These are phyloP conservation scores for Phoma sp. DNA, from an alignment of 2,329 filamentous ascomycete species.

Conservation along the genomic window DNA sequence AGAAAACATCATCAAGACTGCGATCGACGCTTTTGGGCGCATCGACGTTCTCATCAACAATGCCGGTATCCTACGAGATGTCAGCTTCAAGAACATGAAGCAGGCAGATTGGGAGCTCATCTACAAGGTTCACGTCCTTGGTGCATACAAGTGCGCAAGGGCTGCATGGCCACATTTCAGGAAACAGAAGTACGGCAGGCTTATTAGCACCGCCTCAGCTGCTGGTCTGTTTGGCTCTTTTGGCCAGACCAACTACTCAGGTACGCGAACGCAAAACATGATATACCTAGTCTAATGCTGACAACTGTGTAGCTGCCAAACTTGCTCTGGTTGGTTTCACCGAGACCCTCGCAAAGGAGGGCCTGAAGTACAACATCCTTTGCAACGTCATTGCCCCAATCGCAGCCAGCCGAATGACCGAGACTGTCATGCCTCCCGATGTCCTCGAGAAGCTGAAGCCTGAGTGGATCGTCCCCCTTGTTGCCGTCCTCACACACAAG, in stretches of 20 bases:
- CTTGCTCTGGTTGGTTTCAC: slow-evolving; percentile 95
- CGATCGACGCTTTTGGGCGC: slow-evolving; percentile 80
- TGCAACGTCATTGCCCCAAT: slow-evolving; percentile 95
- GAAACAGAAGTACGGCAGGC: slow-evolving; percentile 96
- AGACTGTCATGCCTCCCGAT: slow-evolving; percentile 95
- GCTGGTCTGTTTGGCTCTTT: slow-evolving; percentile 95
- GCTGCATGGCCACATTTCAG: slow-evolving; percentile 98
- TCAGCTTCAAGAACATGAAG: slow-evolving; percentile 99
- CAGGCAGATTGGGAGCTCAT: slow-evolving; percentile 97
- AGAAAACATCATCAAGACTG: slow-evolving; percentile 91
- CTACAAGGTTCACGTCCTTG: slow-evolving; percentile 88
- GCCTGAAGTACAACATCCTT: slow-evolving; percentile 96
- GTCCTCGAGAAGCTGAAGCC: slow-evolving; percentile 84
- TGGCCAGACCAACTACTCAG: slow-evolving; percentile 94
- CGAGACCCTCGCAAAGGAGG: slow-evolving; percentile 97
- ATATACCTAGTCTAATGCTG: slow-evolving; percentile 27
- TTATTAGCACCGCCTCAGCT: slow-evolving; percentile 97
- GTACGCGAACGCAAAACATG: slow-evolving; percentile 47
- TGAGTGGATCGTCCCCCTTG: slow-evolving; percentile 93
- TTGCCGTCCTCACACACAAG: slow-evolving; percentile 85
- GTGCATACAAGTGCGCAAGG: slow-evolving; percentile 92
- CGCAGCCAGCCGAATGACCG: slow-evolving; percentile 93
- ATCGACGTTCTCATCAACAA: slow-evolving; percentile 98
- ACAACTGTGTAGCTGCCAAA: slow-evolving; percentile 72
- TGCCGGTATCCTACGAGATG: slow-evolving; percentile 90